Evolutionary conservation across 495 filamentous ascomycete genomes (phyloP), one percentile per base, ranked within the genome.

Genomic region (Margaritispora aquatica): DNA sequence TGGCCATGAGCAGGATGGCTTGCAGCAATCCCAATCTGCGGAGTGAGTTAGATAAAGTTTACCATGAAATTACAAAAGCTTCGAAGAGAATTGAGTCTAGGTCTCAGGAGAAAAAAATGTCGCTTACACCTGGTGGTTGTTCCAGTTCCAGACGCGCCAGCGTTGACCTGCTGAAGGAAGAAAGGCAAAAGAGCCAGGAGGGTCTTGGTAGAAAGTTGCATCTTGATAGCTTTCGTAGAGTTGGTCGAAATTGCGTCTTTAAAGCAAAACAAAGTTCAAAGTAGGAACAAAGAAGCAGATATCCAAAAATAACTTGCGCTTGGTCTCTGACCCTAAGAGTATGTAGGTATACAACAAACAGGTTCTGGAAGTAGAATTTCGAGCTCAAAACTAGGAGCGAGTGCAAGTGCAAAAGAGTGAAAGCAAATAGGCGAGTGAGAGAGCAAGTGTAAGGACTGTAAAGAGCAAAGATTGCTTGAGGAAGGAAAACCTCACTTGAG

Each of bases 1-100:
- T 27, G 74, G 68, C 84, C 84, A 88, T 19, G 76, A 79, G 73
- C 85, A 88, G 51, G 76, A 80, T 52, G 83, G 77, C 29, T 61
- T 61, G 26, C 58, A 61, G 52, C 58, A 61, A 31, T 61, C 58
- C 53, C 54, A 62, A 22, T 58, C n/a, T 44, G 38, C 3, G 17
- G 38, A n/a, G n/a, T 44, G 38, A 15, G 38, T 44, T 44, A 44
- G 51, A 8, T 44, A 3, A 10, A 21, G 21, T 51, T 11, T 10
- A 3, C 4, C 4, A 23, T 4, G 48, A 21, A 8, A 27, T 19
- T 48, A 8, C 4, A n/a, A n/a, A 48, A 4, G 21, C 8, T 19
- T 5, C 19, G 44, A 48, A 8, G 21, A 4, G 21, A 23, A 48
- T 8, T 48, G 44, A n/a, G n/a, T n/a, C n/a, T n/a, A n/a, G n/a